Evolutionary conservation across 1,284 basidiomycete species (phyloP), one percentile per base, ranked within the genome.

Genomic region (Boletus albobrunnescens): DNA sequence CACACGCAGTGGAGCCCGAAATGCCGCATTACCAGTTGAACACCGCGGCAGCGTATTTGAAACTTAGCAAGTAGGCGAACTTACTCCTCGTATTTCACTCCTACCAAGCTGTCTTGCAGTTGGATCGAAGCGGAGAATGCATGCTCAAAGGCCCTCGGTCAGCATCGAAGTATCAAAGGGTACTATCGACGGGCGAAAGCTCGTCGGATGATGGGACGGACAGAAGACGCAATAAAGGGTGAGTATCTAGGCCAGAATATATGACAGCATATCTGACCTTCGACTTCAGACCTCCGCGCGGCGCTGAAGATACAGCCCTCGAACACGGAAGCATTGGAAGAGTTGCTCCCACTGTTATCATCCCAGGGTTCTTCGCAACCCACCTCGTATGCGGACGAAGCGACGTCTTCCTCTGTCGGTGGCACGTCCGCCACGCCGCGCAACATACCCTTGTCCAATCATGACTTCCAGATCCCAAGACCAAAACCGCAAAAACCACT

Each of bases 11-110:
- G 39, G 84, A 86, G 57, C 76, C 82, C 9, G 83, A 85, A 60
- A 66, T 86, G 52, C 81, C 83, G 3, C 77, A 82, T 59, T 86
- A 86, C 55, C 79, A 84, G 56, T 73, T 86, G 31, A 86, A 86
- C 56, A 70, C 85, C 16, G 83, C 84, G 3, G 82, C 82, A 5
- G 82, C 83, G 2, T 74, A 84, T 61, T 60, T 86, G 31, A 86
- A 85, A 58, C 64, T 84, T 39, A 67, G 70, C 60, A 77, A 82
- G 83, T 85, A 63, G 46, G 79, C 63, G 19, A 42, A 49, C 47
- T 31, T 47, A 28, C 26, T 43, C 28, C 42, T 53, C 46, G 40
- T 30, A 36, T 31, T 32, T 44, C 44, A 35, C 33, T 50, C 40
- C 54, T 47, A 50, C 47, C 56, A 42, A 58, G 44, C 50, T 47